Evolutionary conservation across 805 yeast genomes (phyloP), one percentile per base, ranked within the genome.

Genomic region (Yamadazyma paraphyllophila): DNA sequence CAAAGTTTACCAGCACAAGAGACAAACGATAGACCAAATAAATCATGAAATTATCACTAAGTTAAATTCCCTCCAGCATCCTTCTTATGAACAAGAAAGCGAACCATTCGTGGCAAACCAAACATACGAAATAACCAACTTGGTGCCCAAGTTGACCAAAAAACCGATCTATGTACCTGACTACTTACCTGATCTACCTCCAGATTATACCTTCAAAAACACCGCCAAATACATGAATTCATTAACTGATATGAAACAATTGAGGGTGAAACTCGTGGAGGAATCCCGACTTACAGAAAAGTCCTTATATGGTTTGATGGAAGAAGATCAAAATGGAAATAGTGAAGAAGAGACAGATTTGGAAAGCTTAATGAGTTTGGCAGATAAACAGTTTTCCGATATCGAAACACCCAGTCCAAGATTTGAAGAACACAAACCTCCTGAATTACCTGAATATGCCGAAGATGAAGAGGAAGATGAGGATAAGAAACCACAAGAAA

Each of bases 151-250:
- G 66, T 83, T 30, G 39, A 49, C 60, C 5, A 39, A 45, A n/a
- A 52, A 54, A 25, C 72, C 74, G 1, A 59, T 61, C 4, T 79
- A 80, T 48, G 74, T 88, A 7, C 95, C 95, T 0, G 59, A 67
- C 5, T 90, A 90, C 83, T 67, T 92, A 54, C 99, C 99, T 0
- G 81, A 81, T 10, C 73, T 92, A 25, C 99, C 99, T 1, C 96
- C 98, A 0, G 96, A 89, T 57, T 95, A 91, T 63, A 92, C 98
- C 0, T 92, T 85, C 61, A 82, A 80, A 62, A 78, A 82, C 45
- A 86, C 96, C 0, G 85, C 96, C 0, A 74, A 76, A 51, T 90
- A 71, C 60, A 74, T 82, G 45, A 70, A 79, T 17, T 72, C 83
- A 15, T 65, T 82, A 12, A 77, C 82, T 1, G 92, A 88, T 57